Conservation (phyloP, 148 eudicot genomes). For the Rheum nobile region DNA sequence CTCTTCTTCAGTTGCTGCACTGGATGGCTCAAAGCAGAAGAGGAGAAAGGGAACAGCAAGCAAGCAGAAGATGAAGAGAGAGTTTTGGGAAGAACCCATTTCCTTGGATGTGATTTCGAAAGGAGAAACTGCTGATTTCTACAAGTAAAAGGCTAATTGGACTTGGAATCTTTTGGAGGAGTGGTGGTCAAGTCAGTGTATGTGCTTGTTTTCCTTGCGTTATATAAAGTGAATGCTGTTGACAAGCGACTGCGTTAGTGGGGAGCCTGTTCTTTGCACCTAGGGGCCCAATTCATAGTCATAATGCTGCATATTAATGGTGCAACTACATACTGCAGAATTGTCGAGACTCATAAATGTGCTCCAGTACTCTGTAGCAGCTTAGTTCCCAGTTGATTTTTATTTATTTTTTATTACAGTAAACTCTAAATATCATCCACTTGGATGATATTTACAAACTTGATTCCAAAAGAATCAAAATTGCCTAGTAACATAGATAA, state of each 20-base stretch:
- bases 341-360: neutral
- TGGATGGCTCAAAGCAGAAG: neutral
- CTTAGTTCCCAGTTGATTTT: too few species aligned
- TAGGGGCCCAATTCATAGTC: neutral
- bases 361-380: neutral
- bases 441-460: too few species aligned
- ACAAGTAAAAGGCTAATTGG: neutral
- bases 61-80: neutral
- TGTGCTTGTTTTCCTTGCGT: neutral
- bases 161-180: constrained; percentile 1
- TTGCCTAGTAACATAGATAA: too few species aligned
- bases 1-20: neutral
- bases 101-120: neutral
- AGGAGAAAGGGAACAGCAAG: neutral
- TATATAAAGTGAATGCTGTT: neutral
- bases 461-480: too few species aligned
- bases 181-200: neutral
- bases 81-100: neutral
- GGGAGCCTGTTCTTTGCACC: neutral
- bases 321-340: neutral
- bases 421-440: too few species aligned
- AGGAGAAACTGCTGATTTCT: neutral
- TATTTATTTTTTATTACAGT: too few species aligned
- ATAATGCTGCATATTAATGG: neutral
- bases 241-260: neutral